These are phyloP conservation scores for Acer campestre DNA, from an alignment of 345 rosid genomes.

Conservation along the genomic window DNA sequence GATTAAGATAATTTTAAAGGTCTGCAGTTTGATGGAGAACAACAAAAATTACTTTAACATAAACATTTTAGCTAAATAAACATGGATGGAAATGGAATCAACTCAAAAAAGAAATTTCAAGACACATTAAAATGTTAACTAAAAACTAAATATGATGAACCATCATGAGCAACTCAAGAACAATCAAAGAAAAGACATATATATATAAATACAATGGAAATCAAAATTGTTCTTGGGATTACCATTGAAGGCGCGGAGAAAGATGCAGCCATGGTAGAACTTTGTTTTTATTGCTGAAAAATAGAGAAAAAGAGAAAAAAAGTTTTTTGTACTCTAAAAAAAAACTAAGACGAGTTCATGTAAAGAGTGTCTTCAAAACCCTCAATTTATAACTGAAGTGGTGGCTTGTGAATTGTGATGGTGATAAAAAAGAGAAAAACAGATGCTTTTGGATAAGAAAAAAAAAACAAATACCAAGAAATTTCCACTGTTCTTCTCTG, in stretches of 20 bases:
- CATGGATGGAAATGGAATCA: not conserved
- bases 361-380: conserved; percentile 16
- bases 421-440: conserved; percentile 8
- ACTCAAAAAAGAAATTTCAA: not conserved
- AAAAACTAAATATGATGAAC: not conserved
- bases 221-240: conserved; percentile 10
- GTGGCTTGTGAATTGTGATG: not conserved
- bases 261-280: conserved; percentile 89
- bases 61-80: not conserved
- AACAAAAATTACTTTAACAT: not conserved
- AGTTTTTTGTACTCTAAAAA: not conserved
- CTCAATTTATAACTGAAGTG: conserved; percentile 43
- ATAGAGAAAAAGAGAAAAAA: not conserved
- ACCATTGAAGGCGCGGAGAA: conserved; percentile 93
- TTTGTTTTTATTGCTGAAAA: not conserved
- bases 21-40: not conserved
- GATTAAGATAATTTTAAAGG: no score
- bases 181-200: not conserved
- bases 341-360: conserved; percentile 41
- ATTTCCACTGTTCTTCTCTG: conserved; percentile 8
- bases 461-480: conserved; percentile 27
- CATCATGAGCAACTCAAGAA: not conserved
- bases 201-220: not conserved
- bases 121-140: not conserved
- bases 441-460: conserved; percentile 15